Percentiles rank a stretch among this genome's conserved stretches.
Conservation (phyloP, 768 basidiomycete genomes). For the Hortiboletus campestris region DNA sequence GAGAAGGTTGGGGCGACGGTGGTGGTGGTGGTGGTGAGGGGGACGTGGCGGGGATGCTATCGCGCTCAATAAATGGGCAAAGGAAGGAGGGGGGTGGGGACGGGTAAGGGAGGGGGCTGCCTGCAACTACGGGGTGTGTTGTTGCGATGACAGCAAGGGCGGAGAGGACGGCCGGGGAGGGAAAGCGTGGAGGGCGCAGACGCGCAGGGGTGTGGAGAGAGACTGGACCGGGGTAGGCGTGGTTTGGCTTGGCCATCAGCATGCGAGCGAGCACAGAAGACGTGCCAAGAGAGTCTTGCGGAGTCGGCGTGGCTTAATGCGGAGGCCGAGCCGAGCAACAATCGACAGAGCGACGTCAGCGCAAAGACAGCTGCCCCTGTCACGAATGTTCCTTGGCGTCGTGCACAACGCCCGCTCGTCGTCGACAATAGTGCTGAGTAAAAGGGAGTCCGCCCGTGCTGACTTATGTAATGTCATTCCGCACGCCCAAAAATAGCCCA, state of each 20-base stretch:
- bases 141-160: conserved; percentile 56
- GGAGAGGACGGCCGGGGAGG: conserved; percentile 53
- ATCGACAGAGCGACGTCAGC: background rate
- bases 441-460: too few species aligned
- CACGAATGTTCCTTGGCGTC: background rate
- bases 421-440: background rate
- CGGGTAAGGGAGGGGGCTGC: conserved; percentile 43
- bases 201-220: background rate
- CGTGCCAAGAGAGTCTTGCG: conserved; percentile 38
- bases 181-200: conserved; percentile 21
- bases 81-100: conserved; percentile 46
- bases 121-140: conserved; percentile 44
- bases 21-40: conserved; percentile 14
- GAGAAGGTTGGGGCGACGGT: conserved; percentile 1
- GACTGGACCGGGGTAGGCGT: conserved; percentile 27
- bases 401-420: conserved; percentile 7
- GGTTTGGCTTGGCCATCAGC: conserved; percentile 58
- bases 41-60: conserved; percentile 5
- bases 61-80: conserved; percentile 47
- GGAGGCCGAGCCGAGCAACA: conserved; percentile 10
- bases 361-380: background rate
- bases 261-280: conserved; percentile 36
- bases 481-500: conserved; percentile 18
- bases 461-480: conserved; percentile 27
- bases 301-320: conserved; percentile 32